phyloP scores from a whole-genome alignment of 805 yeast genomes.

The Wickerhamomyces kurtzmanii region DNA sequence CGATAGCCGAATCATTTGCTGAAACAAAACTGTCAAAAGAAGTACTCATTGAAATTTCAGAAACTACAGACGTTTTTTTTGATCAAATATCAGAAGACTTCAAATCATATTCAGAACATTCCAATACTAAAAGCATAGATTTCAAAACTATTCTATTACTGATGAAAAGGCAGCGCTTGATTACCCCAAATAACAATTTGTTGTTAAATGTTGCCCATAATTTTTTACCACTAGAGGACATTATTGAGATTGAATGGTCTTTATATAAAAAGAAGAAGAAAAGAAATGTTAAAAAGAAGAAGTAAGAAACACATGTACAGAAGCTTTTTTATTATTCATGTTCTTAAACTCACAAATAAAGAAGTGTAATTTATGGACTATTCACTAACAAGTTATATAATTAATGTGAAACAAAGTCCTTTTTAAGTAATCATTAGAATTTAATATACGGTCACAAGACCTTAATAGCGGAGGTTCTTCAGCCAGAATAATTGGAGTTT shows the following conservation, averaged over 20 bases:
- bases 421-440: no score
- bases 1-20: slow-evolving; percentile 4
- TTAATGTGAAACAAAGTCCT: no score
- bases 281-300: not conserved
- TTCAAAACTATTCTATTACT: slow-evolving; percentile 16
- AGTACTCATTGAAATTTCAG: slow-evolving; percentile 12
- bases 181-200: slow-evolving; percentile 6
- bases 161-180: slow-evolving; percentile 20
- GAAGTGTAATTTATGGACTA: no score
- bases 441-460: no score
- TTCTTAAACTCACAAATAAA: no score
- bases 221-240: slow-evolving; percentile 19
- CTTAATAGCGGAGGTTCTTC: no score
- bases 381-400: no score
- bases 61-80: slow-evolving; percentile 18
- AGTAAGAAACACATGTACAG: not conserved
- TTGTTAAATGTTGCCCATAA: slow-evolving; percentile 17
- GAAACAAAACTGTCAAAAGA: slow-evolving; percentile 9
- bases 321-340: no score
- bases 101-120: slow-evolving; percentile 21
- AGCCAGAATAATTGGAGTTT: no score
- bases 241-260: slow-evolving; percentile 11
- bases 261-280: slow-evolving; percentile 13
- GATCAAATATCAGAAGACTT: slow-evolving; percentile 18
- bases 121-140: slow-evolving; percentile 17